A percentile compares a stretch with the other conserved stretches of the same genome.
Evolutionary conservation across 371 early-diverging fungal genomes (phyloP).

Genomic region (Mucor sp.): DNA sequence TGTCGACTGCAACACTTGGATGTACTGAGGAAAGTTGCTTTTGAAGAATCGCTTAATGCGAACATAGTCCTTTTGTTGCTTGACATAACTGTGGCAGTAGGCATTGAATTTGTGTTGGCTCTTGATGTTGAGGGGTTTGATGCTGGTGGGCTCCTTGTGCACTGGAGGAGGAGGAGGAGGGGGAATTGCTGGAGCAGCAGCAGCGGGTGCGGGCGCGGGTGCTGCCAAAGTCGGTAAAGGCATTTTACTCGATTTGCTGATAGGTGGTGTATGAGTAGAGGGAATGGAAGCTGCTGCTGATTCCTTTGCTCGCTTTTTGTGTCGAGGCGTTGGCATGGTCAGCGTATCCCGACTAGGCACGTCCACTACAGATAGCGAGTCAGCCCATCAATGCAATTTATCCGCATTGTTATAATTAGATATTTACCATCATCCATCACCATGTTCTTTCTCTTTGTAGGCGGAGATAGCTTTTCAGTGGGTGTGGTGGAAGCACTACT

Average conservation of each 20-base stretch:
- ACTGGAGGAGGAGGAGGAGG: not conserved
- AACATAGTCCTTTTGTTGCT: constrained; percentile 1
- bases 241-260: not conserved
- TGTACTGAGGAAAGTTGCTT: constrained; percentile 8
- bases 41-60: constrained; percentile 7
- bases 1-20: constrained; percentile 3
- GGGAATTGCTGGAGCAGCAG: not conserved
- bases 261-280: not conserved
- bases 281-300: not conserved
- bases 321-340: not conserved
- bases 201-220: not conserved
- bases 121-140: not conserved
- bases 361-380: not conserved
- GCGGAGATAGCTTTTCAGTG: not conserved
- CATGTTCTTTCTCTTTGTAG: not conserved
- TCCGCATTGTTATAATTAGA: not conserved
- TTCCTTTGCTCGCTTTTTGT: not conserved
- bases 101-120: constrained; percentile 7
- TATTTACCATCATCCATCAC: not conserved
- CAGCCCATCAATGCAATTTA: not conserved
- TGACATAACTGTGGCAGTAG: not conserved
- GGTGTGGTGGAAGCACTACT: not conserved
- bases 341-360: not conserved
- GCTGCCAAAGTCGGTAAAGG: not conserved
- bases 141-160: not conserved